Base-by-base conservation (phyloP, 2,329 filamentous ascomycete genomes). In the Monosporascus sp. region DNA sequence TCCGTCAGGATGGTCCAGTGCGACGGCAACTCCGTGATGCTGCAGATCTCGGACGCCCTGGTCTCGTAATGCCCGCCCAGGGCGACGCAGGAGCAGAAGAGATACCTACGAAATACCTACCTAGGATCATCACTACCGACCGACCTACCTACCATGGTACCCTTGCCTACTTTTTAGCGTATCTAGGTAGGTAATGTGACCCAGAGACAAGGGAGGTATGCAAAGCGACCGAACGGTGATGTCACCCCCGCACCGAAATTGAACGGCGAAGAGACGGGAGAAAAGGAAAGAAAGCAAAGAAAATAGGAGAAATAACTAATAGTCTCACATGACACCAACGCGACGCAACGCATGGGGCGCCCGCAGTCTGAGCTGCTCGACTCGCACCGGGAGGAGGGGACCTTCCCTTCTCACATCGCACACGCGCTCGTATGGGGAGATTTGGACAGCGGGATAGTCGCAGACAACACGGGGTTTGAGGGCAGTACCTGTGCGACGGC, bases 11-110 rank as follows among this genome's bases (percentile, higher is more conserved):
- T 95, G 63, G 73, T 83, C 55, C 76, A 79, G 50, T 73, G 72
- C 59, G 74, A 77, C 56, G 78, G 74, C 54, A 75, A 78, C 49
- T 74, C 73, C 59, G 74, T 88, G 52, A 82, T 80, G 59, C 70
- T 95, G 58, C 84, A 90, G 73, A 82, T 95, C 60, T 74, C 71
- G 54, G 78, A 90, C 69, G 82, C 82, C 49, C 70, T 86, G 65
- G 69, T 41, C 17, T 27, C 48, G 38, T 27, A 49, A 19, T 9
- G 3, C 31, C 31, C 46, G 20, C 31, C 37, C 22, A n/a, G 17
- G 19, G 16, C 14, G 16, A 37, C 37, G 11, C 19, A 46, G 17
- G 22, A 9, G 31, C 24, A 17, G 48, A 49, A 37, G 16, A 5
- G 9, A 41, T 37, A 7, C 20, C 17, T 9, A 49, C 22, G 22